Conservation (phyloP, 257 asterid species). For the Striga asiatica region DNA sequence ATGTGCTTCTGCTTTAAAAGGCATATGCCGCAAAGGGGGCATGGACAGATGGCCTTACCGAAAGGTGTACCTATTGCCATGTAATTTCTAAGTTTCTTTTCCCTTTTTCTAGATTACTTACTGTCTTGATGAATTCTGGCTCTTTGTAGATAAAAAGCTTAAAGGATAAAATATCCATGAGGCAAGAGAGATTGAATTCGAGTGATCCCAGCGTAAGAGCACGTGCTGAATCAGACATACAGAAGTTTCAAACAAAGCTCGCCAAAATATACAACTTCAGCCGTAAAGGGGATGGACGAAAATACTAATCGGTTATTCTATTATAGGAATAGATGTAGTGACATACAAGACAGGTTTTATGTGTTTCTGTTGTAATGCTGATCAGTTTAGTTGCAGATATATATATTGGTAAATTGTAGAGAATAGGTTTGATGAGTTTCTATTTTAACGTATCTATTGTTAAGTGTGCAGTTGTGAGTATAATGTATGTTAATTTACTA, state of each 20-base stretch:
- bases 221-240: slow-evolving; percentile 19
- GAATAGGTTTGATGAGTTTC: too few species aligned
- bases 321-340: too few species aligned
- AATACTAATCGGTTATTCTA: neutral
- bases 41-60: slow-evolving; percentile 55
- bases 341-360: too few species aligned
- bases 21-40: slow-evolving; percentile 50
- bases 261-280: slow-evolving; percentile 13
- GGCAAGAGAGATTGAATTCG: slow-evolving; percentile 17
- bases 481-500: too few species aligned
- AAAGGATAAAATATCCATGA: slow-evolving; percentile 21
- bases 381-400: too few species aligned
- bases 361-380: neutral
- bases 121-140: neutral
- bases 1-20: slow-evolving; percentile 57
- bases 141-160: slow-evolving; percentile 39
- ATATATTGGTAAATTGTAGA: too few species aligned
- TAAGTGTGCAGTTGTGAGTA: too few species aligned
- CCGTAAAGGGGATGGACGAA: too few species aligned
- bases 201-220: slow-evolving; percentile 20
- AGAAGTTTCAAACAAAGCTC: slow-evolving; percentile 26
- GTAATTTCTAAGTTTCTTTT: neutral
- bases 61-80: slow-evolving; percentile 26
- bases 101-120: neutral
- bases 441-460: too few species aligned